Percentiles rank a stretch among this genome's conserved stretches.
Conservation (phyloP, 108 stramenopile genomes). For the Discostella stelligeroides region DNA sequence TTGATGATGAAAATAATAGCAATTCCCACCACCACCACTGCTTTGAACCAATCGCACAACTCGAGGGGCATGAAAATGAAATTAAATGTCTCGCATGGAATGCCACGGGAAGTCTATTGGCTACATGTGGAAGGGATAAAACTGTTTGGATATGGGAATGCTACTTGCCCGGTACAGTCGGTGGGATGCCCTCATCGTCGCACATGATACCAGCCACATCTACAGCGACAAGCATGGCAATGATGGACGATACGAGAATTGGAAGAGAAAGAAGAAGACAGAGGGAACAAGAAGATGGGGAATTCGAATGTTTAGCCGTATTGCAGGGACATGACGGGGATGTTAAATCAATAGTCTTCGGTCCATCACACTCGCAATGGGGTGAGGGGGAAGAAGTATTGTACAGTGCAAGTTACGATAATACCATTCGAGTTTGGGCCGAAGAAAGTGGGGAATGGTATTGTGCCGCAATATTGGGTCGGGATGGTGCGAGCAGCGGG, state of each 20-base stretch:
- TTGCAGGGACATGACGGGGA: conserved; percentile 95
- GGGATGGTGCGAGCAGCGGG: too few relatives aligned
- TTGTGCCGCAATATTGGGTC: conserved; percentile 74
- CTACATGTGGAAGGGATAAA: conserved; percentile 97
- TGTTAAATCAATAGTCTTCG: conserved; percentile 92
- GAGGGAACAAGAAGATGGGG: conserved; percentile 53
- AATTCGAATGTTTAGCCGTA: conserved; percentile 93
- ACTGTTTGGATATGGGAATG: conserved; percentile 98
- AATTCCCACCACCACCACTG: conserved; percentile 11
- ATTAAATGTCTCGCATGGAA: conserved; percentile 93
- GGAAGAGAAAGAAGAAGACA: neutral
- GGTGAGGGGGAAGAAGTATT: conserved; percentile 88
- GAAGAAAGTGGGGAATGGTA: conserved; percentile 97
- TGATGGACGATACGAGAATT: conserved; percentile 17
- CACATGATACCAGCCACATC: too few relatives aligned
- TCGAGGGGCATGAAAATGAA: conserved; percentile 95
- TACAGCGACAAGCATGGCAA: too few relatives aligned
- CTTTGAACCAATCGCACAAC: conserved; percentile 83
- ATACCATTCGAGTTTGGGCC: conserved; percentile 93
- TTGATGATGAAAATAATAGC: neutral
- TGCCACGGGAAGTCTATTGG: conserved; percentile 84
- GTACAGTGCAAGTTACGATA: conserved; percentile 89
- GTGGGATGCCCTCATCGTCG: too few relatives aligned
- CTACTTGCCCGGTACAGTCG: conserved; percentile 71
- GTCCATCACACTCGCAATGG: conserved; percentile 74